Percentiles rank a stretch among this genome's conserved stretches.
These are phyloP conservation scores for Mucor indicus DNA, from an alignment of 371 early-diverging fungal species.

Conservation along the genomic window DNA sequence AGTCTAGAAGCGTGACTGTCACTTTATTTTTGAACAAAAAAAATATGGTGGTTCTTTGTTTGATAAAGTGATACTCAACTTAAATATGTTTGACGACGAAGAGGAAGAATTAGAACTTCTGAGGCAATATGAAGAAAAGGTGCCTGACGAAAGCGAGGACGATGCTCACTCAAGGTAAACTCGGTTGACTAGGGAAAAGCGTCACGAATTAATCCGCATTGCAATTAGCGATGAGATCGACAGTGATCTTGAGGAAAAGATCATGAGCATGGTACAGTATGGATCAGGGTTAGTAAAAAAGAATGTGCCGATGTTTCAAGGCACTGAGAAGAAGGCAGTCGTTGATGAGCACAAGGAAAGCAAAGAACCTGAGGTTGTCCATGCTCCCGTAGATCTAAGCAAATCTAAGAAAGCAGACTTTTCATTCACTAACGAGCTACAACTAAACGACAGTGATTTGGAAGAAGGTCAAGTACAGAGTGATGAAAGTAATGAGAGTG, in stretches of 20 bases:
- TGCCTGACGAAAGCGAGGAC: constrained; percentile 2
- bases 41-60: no score
- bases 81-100: constrained; percentile 18
- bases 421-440: constrained; percentile 2
- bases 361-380: not conserved
- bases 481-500: not conserved
- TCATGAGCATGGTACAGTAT: constrained; percentile 22
- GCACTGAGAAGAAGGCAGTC: not conserved
- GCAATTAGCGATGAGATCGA: constrained; percentile 20
- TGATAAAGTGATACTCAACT: no score
- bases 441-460: not conserved
- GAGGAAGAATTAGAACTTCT: constrained; percentile 21
- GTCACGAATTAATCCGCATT: no score
- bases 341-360: not conserved
- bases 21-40: no score
- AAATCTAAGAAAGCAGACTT: not conserved
- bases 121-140: constrained; percentile 16
- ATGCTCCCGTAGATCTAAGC: constrained; percentile 1
- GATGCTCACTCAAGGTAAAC: constrained; percentile 11
- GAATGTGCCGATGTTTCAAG: not conserved
- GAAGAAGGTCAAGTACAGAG: not conserved
- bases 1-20: no score
- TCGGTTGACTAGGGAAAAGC: not conserved
- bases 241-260: constrained; percentile 25
- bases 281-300: constrained; percentile 2